A percentile compares a stretch with the other conserved stretches of the same genome.
These are phyloP conservation scores for Phytomonas francai DNA, from an alignment of 208 protist genomes.

Conservation along the genomic window DNA sequence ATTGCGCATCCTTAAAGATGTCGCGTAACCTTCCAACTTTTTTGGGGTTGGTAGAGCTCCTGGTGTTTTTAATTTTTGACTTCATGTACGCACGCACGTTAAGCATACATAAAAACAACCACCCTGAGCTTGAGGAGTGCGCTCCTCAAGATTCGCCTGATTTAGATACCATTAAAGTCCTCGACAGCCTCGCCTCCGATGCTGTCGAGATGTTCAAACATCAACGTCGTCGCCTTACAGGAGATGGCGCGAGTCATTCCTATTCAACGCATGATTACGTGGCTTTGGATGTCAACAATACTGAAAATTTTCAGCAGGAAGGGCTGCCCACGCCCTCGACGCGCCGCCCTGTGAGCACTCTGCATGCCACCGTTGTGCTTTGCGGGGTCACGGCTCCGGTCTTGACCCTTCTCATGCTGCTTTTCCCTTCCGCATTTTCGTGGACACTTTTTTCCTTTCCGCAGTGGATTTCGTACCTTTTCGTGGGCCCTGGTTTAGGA, in stretches of 20 bases:
- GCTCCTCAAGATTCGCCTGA: conserved; percentile 50
- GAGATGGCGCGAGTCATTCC: background rate
- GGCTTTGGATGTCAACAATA: no score
- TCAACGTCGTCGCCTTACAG: conserved; percentile 22
- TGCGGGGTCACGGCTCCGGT: conserved; percentile 39
- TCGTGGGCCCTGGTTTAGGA: conserved; percentile 33
- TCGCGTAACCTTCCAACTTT: conserved; percentile 17
- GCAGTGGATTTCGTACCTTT: conserved; percentile 28
- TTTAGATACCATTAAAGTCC: conserved; percentile 44
- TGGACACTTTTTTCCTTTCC: conserved; percentile 48
- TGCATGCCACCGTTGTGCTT: conserved; percentile 54
- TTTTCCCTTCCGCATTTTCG: conserved; percentile 28
- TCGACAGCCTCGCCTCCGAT: conserved; percentile 51
- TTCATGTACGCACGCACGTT: conserved; percentile 50
- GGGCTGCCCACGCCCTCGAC: no score
- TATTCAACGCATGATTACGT: no score
- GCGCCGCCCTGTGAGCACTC: conserved; percentile 2
- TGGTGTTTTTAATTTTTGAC: conserved; percentile 51
- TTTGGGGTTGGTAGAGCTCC: conserved; percentile 32
- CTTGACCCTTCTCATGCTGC: conserved; percentile 26
- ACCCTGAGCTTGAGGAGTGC: conserved; percentile 67
- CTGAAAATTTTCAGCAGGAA: no score
- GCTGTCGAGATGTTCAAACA: conserved; percentile 46
- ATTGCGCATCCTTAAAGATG: conserved; percentile 10
- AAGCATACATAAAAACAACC: conserved; percentile 40